A percentile compares a stretch with the other conserved stretches of the same genome.
phyloP scores from a whole-genome alignment of 148 eudicot species.

The Rhododendron mucronatum region DNA sequence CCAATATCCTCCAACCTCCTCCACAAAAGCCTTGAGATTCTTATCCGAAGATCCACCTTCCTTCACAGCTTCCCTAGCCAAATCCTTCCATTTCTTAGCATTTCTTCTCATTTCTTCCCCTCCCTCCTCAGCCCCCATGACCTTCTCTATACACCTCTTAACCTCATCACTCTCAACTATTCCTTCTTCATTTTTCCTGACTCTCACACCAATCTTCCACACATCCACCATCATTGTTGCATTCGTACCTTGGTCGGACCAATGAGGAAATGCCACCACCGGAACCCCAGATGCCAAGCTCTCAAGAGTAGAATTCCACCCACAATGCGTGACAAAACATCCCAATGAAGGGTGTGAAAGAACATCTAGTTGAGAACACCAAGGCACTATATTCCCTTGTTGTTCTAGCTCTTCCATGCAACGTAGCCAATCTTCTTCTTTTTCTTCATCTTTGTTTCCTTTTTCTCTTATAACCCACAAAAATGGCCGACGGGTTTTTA shows the following conservation, averaged over 20 bases:
- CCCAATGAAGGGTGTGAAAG: conserved; percentile 37
- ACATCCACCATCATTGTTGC: conserved; percentile 49
- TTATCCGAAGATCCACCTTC: too few relatives aligned
- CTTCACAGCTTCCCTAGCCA: too few relatives aligned
- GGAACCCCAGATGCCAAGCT: conserved; percentile 48
- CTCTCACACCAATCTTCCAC: too few relatives aligned
- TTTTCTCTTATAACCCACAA: conserved; percentile 43
- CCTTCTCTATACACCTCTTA: too few relatives aligned
- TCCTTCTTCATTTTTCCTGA: too few relatives aligned
- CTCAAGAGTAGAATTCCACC: conserved; percentile 66
- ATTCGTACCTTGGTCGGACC: conserved; percentile 50
- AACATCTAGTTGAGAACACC: conserved; percentile 27
- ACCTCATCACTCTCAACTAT: too few relatives aligned
- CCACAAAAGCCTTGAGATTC: conserved; percentile 35
- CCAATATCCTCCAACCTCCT: conserved; percentile 5
- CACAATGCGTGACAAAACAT: conserved; percentile 42
- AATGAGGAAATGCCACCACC: conserved; percentile 46
- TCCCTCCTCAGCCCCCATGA: too few relatives aligned
- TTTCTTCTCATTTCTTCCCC: too few relatives aligned
- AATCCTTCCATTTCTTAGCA: too few relatives aligned
- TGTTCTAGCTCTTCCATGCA: conserved; percentile 38
- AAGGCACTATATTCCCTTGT: conserved; percentile 26
- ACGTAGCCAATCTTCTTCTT: conserved; percentile 18
- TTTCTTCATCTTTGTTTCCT: background rate
- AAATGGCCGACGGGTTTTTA: conserved; percentile 13